Percentiles rank a stretch among this genome's conserved stretches.
These are phyloP conservation scores for Casaregolazyma lundiana DNA, from an alignment of 1,139 yeast species.

Conservation along the genomic window DNA sequence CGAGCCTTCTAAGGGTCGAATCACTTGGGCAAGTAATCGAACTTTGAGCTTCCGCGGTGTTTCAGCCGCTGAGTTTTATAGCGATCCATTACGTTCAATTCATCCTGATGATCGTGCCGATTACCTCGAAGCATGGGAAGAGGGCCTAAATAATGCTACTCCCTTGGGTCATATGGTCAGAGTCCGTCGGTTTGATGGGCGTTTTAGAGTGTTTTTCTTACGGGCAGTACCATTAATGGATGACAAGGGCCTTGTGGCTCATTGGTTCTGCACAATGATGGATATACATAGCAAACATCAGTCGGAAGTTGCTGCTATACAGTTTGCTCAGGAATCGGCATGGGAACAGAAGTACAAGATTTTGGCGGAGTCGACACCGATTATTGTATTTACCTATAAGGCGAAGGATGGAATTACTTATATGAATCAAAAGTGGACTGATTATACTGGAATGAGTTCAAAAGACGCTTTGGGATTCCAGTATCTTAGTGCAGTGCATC, in stretches of 20 bases:
- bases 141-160: slow-evolving; percentile 29
- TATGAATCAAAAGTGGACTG: slow-evolving; percentile 35
- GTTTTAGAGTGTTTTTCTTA: slow-evolving; percentile 30
- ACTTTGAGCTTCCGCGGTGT: slow-evolving; percentile 33
- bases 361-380: slow-evolving; percentile 34
- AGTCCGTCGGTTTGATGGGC: slow-evolving; percentile 33
- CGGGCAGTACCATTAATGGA: slow-evolving; percentile 34
- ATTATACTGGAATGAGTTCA: slow-evolving; percentile 30
- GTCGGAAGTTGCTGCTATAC: slow-evolving; percentile 32
- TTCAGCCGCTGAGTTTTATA: slow-evolving; percentile 29
- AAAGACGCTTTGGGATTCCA: slow-evolving; percentile 32
- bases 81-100: slow-evolving; percentile 24
- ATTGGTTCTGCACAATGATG: slow-evolving; percentile 37
- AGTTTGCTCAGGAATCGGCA: slow-evolving; percentile 31
- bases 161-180: slow-evolving; percentile 31
- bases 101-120: slow-evolving; percentile 31
- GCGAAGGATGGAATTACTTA: slow-evolving; percentile 31
- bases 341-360: slow-evolving; percentile 34
- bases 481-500: slow-evolving; percentile 27
- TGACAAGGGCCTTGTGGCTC: slow-evolving; percentile 31
- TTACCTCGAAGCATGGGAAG: slow-evolving; percentile 29
- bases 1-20: slow-evolving; percentile 31
- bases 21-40: slow-evolving; percentile 35
- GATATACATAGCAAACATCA: slow-evolving; percentile 34
- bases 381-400: slow-evolving; percentile 33